Percentiles rank a stretch among this genome's conserved stretches.
phyloP scores from a whole-genome alignment of 192 early-diverging fungal species.

The Allomyces macrogynus region DNA sequence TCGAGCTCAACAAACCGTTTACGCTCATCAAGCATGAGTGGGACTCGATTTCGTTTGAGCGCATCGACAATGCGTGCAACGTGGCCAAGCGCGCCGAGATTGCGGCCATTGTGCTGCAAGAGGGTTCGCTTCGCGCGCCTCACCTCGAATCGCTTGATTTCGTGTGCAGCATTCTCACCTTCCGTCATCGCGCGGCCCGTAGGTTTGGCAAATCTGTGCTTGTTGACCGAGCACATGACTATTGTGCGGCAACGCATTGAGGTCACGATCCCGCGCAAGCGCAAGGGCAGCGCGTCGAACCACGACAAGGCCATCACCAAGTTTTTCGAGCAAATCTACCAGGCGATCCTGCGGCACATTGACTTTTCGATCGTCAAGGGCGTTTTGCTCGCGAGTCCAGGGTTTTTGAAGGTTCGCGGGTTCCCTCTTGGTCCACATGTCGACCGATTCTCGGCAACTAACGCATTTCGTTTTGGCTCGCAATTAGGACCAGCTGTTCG shows the following conservation, averaged over 20 bases:
- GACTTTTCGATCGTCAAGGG: constrained; percentile 88
- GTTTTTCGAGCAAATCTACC: constrained; percentile 83
- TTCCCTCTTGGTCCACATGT: not conserved
- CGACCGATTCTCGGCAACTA: constrained; percentile 3
- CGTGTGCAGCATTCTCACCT: not conserved
- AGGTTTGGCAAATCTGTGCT: constrained; percentile 78
- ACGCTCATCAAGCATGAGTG: constrained; percentile 74
- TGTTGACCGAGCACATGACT: constrained; percentile 88
- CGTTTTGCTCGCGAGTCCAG: constrained; percentile 88
- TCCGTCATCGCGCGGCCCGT: constrained; percentile 7
- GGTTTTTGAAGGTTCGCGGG: constrained; percentile 60
- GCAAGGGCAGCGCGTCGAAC: constrained; percentile 69
- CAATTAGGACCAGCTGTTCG: constrained; percentile 56
- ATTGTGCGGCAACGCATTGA: constrained; percentile 86
- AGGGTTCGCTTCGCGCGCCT: constrained; percentile 15
- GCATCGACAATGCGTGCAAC: constrained; percentile 76
- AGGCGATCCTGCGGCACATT: constrained; percentile 67
- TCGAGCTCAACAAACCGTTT: constrained; percentile 75
- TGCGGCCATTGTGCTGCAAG: constrained; percentile 74
- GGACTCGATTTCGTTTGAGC: constrained; percentile 81
- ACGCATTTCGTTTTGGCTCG: not conserved
- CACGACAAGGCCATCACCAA: constrained; percentile 59
- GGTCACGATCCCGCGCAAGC: constrained; percentile 71
- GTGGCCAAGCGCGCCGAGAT: constrained; percentile 74
- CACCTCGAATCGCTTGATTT: not conserved